These are phyloP conservation scores for Pelargonium fulgidum DNA, from an alignment of 441 rosid species.

Conservation along the genomic window DNA sequence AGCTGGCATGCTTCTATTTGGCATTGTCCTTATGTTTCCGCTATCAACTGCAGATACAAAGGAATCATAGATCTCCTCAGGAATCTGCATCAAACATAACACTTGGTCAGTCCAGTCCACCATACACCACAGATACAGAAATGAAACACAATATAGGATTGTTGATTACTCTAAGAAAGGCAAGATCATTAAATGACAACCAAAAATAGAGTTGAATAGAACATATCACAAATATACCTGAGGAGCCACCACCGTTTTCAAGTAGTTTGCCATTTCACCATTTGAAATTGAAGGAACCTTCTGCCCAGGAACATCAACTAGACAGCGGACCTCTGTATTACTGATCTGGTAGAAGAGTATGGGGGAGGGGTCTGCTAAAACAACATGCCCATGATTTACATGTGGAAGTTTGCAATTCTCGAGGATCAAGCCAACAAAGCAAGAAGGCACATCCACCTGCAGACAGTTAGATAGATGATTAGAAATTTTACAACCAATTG, in stretches of 20 bases:
- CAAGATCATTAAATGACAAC: neutral
- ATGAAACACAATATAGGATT: neutral
- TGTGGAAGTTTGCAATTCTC: constrained; percentile 74
- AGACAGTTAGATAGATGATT: constrained; percentile 2
- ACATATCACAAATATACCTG: constrained; percentile 43
- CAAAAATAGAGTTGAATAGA: neutral
- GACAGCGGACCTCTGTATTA: constrained; percentile 71
- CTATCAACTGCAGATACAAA: constrained; percentile 69
- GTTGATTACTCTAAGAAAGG: neutral
- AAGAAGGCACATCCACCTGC: constrained; percentile 81
- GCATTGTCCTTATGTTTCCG: constrained; percentile 82
- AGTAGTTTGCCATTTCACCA: constrained; percentile 67
- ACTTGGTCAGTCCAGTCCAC: constrained; percentile 16
- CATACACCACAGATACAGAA: constrained; percentile 2
- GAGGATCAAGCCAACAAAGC: constrained; percentile 71
- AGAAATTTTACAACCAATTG: neutral
- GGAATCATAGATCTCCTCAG: constrained; percentile 54
- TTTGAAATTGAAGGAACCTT: constrained; percentile 78
- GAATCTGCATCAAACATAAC: constrained; percentile 46
- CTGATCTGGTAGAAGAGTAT: constrained; percentile 74
- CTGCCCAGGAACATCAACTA: constrained; percentile 80
- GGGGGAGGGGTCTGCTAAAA: constrained; percentile 74
- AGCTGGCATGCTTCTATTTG: constrained; percentile 96
- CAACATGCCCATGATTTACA: constrained; percentile 68
- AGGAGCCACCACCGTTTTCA: constrained; percentile 73